phyloP scores from a whole-genome alignment of 1,284 basidiomycete species.

The Xanthoconium separans region DNA sequence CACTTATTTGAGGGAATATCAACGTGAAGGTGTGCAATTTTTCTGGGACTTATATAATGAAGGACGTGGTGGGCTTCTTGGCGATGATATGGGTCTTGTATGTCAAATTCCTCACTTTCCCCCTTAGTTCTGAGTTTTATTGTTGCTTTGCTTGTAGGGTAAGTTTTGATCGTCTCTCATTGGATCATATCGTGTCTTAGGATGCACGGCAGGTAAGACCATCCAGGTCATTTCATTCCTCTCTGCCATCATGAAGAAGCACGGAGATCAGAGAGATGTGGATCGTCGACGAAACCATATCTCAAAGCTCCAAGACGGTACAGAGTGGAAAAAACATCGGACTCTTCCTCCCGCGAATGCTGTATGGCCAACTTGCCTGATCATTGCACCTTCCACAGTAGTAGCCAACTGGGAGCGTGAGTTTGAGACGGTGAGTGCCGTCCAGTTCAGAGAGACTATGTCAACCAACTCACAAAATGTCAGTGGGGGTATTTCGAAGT shows the following conservation, averaged over 20 bases:
- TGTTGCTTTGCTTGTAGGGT: conserved; percentile 21
- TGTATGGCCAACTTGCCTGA: conserved; percentile 78
- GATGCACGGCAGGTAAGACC: conserved; percentile 59
- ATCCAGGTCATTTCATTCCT: conserved; percentile 89
- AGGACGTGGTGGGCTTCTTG: conserved; percentile 70
- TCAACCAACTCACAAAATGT: background rate
- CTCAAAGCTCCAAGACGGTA: conserved; percentile 59
- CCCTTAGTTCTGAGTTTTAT: conserved; percentile 2
- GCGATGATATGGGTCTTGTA: conserved; percentile 90
- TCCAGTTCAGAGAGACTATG: background rate
- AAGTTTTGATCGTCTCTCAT: background rate
- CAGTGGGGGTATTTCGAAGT: conserved; percentile 84
- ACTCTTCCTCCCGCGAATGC: conserved; percentile 62
- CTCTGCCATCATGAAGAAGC: conserved; percentile 82
- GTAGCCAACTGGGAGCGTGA: conserved; percentile 83
- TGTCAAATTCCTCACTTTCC: conserved; percentile 24
- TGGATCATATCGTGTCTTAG: background rate
- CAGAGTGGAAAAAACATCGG: conserved; percentile 49
- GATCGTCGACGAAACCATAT: conserved; percentile 63
- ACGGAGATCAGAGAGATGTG: conserved; percentile 59
- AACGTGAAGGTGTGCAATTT: conserved; percentile 79
- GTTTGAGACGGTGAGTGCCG: conserved; percentile 58
- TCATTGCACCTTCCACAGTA: conserved; percentile 78
- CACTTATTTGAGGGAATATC: conserved; percentile 79
- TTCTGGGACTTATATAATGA: conserved; percentile 67